A percentile compares a stretch with the other conserved stretches of the same genome.
Conservation (phyloP, 2,329 filamentous ascomycete species). For the Xylariomycetidae sp. region DNA sequence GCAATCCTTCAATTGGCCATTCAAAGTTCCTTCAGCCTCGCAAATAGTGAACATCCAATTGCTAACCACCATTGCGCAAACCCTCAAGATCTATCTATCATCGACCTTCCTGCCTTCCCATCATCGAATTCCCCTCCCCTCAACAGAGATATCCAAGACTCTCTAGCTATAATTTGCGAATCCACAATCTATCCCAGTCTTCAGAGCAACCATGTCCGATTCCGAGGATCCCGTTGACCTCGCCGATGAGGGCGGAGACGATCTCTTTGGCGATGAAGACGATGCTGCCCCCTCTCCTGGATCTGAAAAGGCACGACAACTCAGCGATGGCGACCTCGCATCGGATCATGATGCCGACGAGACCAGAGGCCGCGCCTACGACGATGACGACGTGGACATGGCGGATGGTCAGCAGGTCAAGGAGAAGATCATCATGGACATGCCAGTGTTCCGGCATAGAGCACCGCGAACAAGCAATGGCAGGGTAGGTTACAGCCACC, state of each 20-base stretch:
- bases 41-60: no score
- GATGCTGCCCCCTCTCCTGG: slow-evolving; percentile 61
- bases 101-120: not conserved
- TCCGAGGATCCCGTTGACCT: slow-evolving; percentile 49
- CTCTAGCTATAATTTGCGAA: no score
- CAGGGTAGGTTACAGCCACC: slow-evolving; percentile 50
- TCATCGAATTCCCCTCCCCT: not conserved
- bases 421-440: slow-evolving; percentile 56
- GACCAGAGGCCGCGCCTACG: slow-evolving; percentile 33
- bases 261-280: slow-evolving; percentile 56
- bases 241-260: slow-evolving; percentile 52
- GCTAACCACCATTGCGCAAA: no score
- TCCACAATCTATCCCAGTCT: slow-evolving; percentile 2
- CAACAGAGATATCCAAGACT: no score
- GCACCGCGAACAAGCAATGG: slow-evolving; percentile 68
- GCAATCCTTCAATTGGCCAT: no score
- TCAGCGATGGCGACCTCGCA: slow-evolving; percentile 57
- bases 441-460: slow-evolving; percentile 63
- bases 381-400: slow-evolving; percentile 38
- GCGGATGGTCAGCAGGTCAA: slow-evolving; percentile 41
- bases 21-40: no score
- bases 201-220: slow-evolving; percentile 55
- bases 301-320: slow-evolving; percentile 57
- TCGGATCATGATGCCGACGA: slow-evolving; percentile 46
- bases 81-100: no score